Evolutionary conservation across 169 alveolate genomes (phyloP), one percentile per base, ranked within the genome.

Genomic region (Cryptosporidium baileyi): DNA sequence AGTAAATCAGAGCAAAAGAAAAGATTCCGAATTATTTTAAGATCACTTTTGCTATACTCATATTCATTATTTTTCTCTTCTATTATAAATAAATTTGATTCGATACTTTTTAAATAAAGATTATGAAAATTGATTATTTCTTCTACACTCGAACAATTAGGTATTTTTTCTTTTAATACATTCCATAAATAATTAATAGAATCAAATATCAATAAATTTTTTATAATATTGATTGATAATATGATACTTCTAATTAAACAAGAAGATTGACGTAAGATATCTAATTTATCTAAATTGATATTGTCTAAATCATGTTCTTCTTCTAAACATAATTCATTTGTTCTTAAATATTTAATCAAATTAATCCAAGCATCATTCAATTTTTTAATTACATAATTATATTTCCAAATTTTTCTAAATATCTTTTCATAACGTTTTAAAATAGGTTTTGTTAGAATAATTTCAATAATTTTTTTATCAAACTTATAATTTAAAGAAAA

Each of bases 401-500:
- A 41, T 13, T 57, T 74, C 74, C 85, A 74, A 22, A 74, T 26
- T 17, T 28, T 24, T 36, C 22, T 54, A 38, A 74, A 74, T n/a
- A 51, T 40, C 40, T 60, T 32, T 8, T 26, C 19, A 17, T 74
- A 74, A 17, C 85, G 17, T 19, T 13, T 22, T 28, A 74, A 24
- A 17, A 13, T 34, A 11, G 30, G 19, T 1, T 22, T 3, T 7
- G 41, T 40, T 11, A 74, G 26, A 0, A 74, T 26, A 6, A 74
- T 6, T 1, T 67, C 28, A 13, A 57, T 22, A 45, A 26, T 19
- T 1, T 26, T 41, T 38, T 19, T 57, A 36, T 80, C 89, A 17
- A 93, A 91, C 45, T 63, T 85, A 62, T 89, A 91, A 54, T 93
- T 93, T 15, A 93, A 67, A 32, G 91, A 80, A 65, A 91, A 93